phyloP scores from a whole-genome alignment of 495 filamentous ascomycete genomes.

The Podospora sp. region DNA sequence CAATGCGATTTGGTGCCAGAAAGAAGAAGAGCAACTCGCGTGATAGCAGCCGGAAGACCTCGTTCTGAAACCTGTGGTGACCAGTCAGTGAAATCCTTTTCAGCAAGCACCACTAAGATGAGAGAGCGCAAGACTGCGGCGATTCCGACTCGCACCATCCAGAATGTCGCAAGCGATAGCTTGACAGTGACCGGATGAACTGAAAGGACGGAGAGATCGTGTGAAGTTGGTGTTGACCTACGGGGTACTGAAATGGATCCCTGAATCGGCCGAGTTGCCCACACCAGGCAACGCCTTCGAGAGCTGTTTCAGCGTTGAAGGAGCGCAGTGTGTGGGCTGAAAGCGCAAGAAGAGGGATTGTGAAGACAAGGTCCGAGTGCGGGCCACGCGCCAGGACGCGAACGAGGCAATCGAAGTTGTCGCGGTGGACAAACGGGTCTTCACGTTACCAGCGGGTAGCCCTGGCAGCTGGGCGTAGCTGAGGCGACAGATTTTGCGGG shows the following conservation, averaged over 20 bases:
- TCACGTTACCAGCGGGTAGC: constrained; percentile 20
- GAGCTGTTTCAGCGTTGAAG: background rate
- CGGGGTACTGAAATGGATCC: no score
- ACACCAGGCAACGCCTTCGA: background rate
- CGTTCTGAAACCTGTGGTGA: background rate
- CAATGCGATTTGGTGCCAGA: background rate
- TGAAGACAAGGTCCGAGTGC: background rate
- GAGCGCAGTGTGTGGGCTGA: background rate
- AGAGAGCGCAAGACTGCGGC: background rate
- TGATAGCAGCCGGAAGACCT: background rate
- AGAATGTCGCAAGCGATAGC: no score
- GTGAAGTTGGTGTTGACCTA: no score
- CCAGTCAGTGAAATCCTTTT: background rate
- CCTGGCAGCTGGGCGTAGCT: background rate
- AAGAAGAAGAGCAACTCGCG: background rate
- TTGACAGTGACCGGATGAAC: no score
- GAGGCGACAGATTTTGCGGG: background rate
- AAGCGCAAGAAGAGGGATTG: background rate
- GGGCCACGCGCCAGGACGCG: background rate
- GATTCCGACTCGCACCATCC: no score
- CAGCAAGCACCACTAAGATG: background rate
- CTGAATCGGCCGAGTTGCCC: no score
- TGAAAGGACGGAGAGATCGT: no score
- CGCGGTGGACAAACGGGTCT: constrained; percentile 20
- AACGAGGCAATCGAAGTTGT: background rate